Conservation (phyloP, 1,284 basidiomycete species). For the Ceratobasidium papillatum region DNA sequence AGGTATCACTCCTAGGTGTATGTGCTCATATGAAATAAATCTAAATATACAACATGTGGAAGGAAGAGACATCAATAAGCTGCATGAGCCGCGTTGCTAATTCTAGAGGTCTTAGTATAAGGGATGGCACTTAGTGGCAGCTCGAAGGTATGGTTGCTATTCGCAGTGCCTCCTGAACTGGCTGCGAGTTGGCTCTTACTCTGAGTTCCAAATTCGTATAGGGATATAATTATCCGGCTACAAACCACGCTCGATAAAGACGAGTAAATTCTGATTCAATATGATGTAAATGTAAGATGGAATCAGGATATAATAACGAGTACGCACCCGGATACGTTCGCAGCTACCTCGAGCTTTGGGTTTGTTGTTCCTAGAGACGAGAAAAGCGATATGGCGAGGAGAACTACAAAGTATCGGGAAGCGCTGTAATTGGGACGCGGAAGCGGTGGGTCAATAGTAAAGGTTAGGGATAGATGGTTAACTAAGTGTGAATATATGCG, state of each 20-base stretch:
- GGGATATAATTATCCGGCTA: background rate
- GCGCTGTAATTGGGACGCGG: no score
- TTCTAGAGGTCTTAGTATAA: background rate
- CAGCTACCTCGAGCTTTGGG: background rate
- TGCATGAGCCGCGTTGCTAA: background rate
- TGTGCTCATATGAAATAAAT: no score
- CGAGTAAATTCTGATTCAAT: background rate
- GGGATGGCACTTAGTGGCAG: background rate
- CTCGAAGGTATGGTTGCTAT: background rate
- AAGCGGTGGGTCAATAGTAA: background rate
- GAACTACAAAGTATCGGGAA: background rate
- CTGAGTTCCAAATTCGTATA: background rate
- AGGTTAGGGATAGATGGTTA: background rate
- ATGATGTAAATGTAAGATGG: background rate
- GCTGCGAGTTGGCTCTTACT: background rate
- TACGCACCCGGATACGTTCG: background rate
- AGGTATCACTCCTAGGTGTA: no score
- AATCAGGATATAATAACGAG: background rate
- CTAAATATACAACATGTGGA: no score
- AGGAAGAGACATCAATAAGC: background rate
- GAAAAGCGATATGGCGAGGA: background rate
- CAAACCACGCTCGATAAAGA: background rate
- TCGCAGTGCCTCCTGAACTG: background rate
- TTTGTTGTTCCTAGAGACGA: background rate
- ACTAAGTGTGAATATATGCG: no score